Evolutionary conservation across 148 eudicot genomes (phyloP).

Genomic region (Fagopyrum esculentum): DNA sequence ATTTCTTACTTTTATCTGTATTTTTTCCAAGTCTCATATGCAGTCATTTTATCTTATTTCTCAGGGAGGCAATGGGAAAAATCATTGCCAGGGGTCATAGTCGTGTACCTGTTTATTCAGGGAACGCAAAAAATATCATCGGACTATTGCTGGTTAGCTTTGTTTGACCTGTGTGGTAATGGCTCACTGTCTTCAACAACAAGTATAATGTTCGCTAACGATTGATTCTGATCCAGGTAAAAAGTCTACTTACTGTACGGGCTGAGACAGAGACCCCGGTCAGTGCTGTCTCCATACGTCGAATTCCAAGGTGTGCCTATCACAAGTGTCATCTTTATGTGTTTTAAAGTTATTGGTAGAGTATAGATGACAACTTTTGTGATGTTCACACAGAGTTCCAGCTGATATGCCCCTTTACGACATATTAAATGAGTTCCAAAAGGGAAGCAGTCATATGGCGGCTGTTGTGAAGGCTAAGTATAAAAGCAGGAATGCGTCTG

Average conservation of each 20-base stretch:
- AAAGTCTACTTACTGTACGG: constrained; percentile 87
- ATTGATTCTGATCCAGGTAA: constrained; percentile 40
- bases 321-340: not conserved
- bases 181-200: not conserved
- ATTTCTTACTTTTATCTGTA: constrained; percentile 9
- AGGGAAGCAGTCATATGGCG: constrained; percentile 70
- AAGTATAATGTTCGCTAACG: not conserved
- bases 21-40: not conserved
- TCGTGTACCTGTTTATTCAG: constrained; percentile 83
- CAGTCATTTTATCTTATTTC: not conserved
- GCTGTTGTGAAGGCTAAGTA: constrained; percentile 34
- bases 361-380: not conserved
- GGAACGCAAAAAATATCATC: constrained; percentile 69
- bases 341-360: not conserved
- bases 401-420: constrained; percentile 60
- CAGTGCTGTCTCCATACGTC: constrained; percentile 83
- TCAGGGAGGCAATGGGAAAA: constrained; percentile 91
- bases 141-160: constrained; percentile 72
- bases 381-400: constrained; percentile 26
- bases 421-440: constrained; percentile 66
- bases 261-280: constrained; percentile 92
- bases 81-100: constrained; percentile 93
- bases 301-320: constrained; percentile 63
- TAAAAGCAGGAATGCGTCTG: constrained; percentile 1
- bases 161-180: constrained; percentile 5